Evolutionary conservation across 1,139 yeast species (phyloP).

Genomic region (Debaryomyces coudertii): DNA sequence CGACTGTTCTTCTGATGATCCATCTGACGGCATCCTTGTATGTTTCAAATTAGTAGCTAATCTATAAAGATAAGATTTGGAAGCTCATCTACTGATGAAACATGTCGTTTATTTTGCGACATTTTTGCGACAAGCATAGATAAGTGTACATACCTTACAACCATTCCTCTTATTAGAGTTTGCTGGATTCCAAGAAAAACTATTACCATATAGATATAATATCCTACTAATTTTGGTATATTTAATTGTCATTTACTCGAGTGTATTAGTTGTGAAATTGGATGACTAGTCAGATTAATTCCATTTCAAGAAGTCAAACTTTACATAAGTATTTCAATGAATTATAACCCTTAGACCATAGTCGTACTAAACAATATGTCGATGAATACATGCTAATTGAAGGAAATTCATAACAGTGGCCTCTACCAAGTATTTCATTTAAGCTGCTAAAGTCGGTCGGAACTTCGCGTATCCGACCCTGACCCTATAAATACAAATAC

Average conservation of each 20-base stretch:
- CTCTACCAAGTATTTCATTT: too few species aligned
- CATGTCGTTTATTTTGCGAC: slow-evolving; percentile 4
- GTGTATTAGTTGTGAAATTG: too few species aligned
- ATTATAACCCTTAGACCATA: too few species aligned
- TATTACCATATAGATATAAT: too few species aligned
- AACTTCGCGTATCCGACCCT: neutral
- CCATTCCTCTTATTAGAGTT: neutral
- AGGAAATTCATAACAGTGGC: neutral
- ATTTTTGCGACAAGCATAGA: neutral
- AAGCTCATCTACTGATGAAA: neutral
- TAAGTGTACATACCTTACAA: too few species aligned
- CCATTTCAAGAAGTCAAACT: too few species aligned
- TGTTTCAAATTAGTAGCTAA: neutral
- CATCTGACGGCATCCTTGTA: neutral
- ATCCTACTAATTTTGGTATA: too few species aligned
- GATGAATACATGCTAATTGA: neutral
- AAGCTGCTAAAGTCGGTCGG: neutral
- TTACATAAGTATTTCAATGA: too few species aligned
- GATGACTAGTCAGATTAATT: too few species aligned
- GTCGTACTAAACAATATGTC: too few species aligned
- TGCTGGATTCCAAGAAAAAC: too few species aligned
- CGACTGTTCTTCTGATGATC: neutral
- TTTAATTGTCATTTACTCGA: too few species aligned
- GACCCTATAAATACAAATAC: neutral
- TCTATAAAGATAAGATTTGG: neutral